Conservation (phyloP, 2,329 filamentous ascomycete species). For the Beauveria brongniartii region DNA sequence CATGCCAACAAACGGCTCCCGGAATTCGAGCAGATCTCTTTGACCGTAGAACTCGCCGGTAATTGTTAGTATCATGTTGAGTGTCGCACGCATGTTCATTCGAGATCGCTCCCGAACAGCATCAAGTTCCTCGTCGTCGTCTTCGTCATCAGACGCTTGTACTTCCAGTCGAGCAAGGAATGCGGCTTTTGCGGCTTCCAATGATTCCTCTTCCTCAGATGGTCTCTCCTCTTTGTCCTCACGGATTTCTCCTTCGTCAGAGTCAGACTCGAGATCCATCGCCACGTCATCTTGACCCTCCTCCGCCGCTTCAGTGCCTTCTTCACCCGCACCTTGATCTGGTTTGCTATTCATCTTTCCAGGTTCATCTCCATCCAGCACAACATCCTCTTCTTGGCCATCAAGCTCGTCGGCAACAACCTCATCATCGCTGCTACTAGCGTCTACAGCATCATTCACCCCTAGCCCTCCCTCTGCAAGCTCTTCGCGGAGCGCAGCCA, state of each 20-base stretch:
- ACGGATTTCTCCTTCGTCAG: slow-evolving; percentile 29
- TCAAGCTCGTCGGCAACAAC: slow-evolving; percentile 22
- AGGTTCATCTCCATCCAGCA: slow-evolving; percentile 15
- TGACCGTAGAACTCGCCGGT: slow-evolving; percentile 87
- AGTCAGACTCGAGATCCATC: slow-evolving; percentile 34
- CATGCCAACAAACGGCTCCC: slow-evolving; percentile 47
- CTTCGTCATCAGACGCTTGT: slow-evolving; percentile 14
- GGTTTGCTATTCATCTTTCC: slow-evolving; percentile 13
- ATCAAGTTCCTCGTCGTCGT: slow-evolving; percentile 19
- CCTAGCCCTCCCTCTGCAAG: slow-evolving; percentile 33
- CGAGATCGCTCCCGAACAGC: slow-evolving; percentile 26
- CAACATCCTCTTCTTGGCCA: slow-evolving; percentile 21
- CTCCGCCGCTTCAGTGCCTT: slow-evolving; percentile 16
- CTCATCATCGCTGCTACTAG: slow-evolving; percentile 33
- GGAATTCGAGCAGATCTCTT: slow-evolving; percentile 70
- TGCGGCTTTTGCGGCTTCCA: slow-evolving; percentile 40
- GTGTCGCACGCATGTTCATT: slow-evolving; percentile 56
- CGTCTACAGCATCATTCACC: slow-evolving; percentile 38
- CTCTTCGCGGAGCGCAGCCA: slow-evolving; percentile 38
- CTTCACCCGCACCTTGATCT: slow-evolving; percentile 3
- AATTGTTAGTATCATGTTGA: slow-evolving; percentile 88
- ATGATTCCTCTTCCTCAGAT: slow-evolving; percentile 7
- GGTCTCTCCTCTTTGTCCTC: slow-evolving; percentile 21
- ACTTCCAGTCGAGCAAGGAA: slow-evolving; percentile 38
- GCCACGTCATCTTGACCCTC: slow-evolving; percentile 26